These are phyloP conservation scores for Brasilioporus rufonigricans DNA, from an alignment of 768 basidiomycete genomes.

Conservation along the genomic window DNA sequence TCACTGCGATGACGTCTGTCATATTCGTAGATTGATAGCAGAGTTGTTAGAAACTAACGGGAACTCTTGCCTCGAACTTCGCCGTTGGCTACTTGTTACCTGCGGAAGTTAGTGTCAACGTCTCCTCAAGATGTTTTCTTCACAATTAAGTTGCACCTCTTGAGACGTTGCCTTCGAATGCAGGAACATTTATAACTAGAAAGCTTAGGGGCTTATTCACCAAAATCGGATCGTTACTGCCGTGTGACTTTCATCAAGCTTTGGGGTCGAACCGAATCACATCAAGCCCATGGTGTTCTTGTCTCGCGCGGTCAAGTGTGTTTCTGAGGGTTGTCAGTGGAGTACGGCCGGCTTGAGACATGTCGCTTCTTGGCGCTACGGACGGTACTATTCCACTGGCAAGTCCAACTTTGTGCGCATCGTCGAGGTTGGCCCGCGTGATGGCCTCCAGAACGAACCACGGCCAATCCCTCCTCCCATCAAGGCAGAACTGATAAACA, in stretches of 20 bases:
- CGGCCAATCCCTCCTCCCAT: constrained; percentile 64
- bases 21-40: too few relatives aligned
- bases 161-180: too few relatives aligned
- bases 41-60: too few relatives aligned
- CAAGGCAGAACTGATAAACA: constrained; percentile 78
- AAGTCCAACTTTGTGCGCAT: constrained; percentile 41
- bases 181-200: too few relatives aligned
- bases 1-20: too few relatives aligned
- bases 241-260: too few relatives aligned
- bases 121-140: too few relatives aligned
- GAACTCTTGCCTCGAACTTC: too few relatives aligned
- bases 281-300: constrained; percentile 8
- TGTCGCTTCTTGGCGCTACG: neutral
- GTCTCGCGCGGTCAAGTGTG: constrained; percentile 2
- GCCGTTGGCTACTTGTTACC: too few relatives aligned
- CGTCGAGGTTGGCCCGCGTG: constrained; percentile 88
- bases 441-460: constrained; percentile 91
- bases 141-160: too few relatives aligned
- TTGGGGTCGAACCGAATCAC: neutral
- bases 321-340: neutral
- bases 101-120: too few relatives aligned
- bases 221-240: neutral
- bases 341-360: neutral
- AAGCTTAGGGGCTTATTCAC: constrained; percentile 8
- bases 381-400: constrained; percentile 3